Evolutionary conservation across 2,329 filamentous ascomycete genomes (phyloP), one percentile per base, ranked within the genome.

Genomic region (Colletotrichum lini): DNA sequence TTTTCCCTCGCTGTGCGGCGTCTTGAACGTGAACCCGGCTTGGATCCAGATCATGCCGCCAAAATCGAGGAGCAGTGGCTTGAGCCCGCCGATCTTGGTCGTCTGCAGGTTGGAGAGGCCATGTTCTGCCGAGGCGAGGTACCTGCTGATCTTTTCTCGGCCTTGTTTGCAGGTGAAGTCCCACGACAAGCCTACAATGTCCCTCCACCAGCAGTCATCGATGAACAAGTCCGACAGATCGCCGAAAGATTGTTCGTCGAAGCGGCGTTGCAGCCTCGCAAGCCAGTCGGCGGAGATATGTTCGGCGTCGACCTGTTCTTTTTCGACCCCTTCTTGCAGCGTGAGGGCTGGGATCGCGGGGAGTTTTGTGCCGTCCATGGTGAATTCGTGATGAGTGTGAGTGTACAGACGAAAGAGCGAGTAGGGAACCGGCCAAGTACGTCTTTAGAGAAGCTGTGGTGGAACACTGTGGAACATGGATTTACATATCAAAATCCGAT

Each of bases 161-260:
- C 76, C 75, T 2, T 74, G 75, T 18, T 77, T 75, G 4, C 77
- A 77, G 21, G 74, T 73, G 59, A 76, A 77, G 67, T 80, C 78
- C 78, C 79, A 80, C 9, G 70, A 73, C 4, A 79, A 70, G 2
- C 56, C 73, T 10, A 79, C 60, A 30, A 77, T 74, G 53, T 80
- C 79, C 12, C 78, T 73, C 67, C 77, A 78, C 77, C 77, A 80
- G 21, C 74, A 75, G 54, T 78, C 74, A 3, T 74, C 58, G 6
- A 74, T 67, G 58, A 80, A 79, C 9, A 78, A 62, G 23, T 73
- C 68, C 1, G 66, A 62, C 3, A 76, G 49, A 3, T 72, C 30
- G 13, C 42, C 35, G 8, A 69, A 52, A 10, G 66, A 38, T 18
- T 61, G 40, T 4, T 69, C 53, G 9, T 52, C 57, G 18, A 74